Evolutionary conservation across 441 rosid species (phyloP).

Genomic region (Hypseocharis bilobata): DNA sequence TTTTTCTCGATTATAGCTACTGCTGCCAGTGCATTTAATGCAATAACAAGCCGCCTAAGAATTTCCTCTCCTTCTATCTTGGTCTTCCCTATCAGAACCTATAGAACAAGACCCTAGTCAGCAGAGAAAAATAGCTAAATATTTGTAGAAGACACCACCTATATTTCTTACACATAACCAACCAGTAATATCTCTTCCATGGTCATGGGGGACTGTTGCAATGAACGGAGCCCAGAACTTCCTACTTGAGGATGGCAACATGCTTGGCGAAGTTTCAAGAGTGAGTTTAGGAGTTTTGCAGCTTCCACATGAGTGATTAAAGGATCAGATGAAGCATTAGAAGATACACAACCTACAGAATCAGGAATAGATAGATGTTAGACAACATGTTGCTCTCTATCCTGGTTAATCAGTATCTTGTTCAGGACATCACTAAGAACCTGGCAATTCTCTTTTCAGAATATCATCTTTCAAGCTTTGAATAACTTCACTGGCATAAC

Average conservation of each 20-base stretch:
- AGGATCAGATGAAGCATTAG: conserved; percentile 39
- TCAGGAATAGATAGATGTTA: conserved; percentile 14
- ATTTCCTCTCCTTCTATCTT: conserved; percentile 90
- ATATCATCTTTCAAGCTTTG: conserved; percentile 69
- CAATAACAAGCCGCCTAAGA: conserved; percentile 72
- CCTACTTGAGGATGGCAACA: conserved; percentile 99
- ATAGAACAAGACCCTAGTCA: conserved; percentile 23
- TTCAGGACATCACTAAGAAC: conserved; percentile 28
- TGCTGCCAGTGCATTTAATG: conserved; percentile 92
- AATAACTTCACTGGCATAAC: conserved; percentile 82
- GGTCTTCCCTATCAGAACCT: conserved; percentile 93
- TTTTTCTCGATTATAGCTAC: conserved; percentile 69
- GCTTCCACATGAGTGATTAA: conserved; percentile 75
- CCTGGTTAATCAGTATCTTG: not conserved
- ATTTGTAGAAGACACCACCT: conserved; percentile 11
- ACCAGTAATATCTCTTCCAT: conserved; percentile 93
- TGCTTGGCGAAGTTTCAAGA: conserved; percentile 97
- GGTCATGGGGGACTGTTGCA: conserved; percentile 91
- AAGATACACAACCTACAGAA: conserved; percentile 41
- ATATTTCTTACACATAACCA: conserved; percentile 18
- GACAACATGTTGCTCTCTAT: conserved; percentile 11
- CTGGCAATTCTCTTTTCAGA: conserved; percentile 58
- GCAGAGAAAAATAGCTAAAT: conserved; percentile 13
- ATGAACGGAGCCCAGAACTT: conserved; percentile 80
- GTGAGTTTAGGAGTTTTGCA: conserved; percentile 76